phyloP scores from a whole-genome alignment of 495 filamentous ascomycete species.

The Neurospora pannonica region DNA sequence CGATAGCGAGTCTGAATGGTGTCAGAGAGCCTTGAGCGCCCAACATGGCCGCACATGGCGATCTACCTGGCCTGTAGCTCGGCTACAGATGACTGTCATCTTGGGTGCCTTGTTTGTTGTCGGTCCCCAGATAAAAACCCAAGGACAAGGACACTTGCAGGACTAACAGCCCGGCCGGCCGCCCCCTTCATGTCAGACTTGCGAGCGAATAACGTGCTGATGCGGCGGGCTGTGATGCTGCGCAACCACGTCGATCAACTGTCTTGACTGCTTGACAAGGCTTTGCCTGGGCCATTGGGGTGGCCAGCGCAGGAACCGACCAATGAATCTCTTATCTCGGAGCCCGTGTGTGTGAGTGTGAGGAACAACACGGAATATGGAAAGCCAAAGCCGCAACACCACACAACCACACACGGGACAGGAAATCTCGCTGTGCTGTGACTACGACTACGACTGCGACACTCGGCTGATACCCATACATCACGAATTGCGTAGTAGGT shows the following conservation, averaged over 20 bases:
- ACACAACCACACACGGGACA: background rate
- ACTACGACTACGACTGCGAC: background rate
- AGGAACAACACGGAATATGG: background rate
- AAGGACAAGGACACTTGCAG: background rate
- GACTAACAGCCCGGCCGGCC: background rate
- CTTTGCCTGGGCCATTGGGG: background rate
- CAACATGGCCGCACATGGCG: background rate
- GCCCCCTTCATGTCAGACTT: background rate
- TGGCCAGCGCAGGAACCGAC: background rate
- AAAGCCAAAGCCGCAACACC: background rate
- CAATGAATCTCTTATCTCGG: background rate
- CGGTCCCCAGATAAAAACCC: background rate
- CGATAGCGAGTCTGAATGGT: background rate
- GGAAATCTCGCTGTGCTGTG: background rate
- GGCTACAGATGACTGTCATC: background rate
- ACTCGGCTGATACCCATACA: background rate
- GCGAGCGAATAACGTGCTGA: background rate
- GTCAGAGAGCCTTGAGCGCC: background rate
- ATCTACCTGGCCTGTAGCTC: too few species aligned
- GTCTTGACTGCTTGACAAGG: background rate
- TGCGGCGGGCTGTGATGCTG: background rate
- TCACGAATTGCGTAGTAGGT: background rate
- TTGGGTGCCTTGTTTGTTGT: background rate
- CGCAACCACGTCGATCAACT: background rate
- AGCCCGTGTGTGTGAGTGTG: background rate